These are phyloP conservation scores for Melocanna baccifera DNA, from an alignment of 176 grass and related monocot species.

Conservation along the genomic window DNA sequence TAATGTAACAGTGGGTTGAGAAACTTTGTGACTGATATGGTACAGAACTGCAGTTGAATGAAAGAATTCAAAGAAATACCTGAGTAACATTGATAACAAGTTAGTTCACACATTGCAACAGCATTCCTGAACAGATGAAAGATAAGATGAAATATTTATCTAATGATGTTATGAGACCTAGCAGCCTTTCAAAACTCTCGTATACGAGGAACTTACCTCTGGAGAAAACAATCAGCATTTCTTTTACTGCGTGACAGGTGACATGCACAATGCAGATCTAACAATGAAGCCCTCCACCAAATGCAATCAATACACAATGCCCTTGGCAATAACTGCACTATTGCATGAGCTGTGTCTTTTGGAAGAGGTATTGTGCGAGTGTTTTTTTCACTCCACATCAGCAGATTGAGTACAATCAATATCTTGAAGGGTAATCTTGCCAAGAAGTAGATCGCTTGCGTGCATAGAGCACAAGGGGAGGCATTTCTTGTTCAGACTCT, in stretches of 20 bases:
- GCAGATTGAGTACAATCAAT: slow-evolving; percentile 78
- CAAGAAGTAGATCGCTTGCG: slow-evolving; percentile 70
- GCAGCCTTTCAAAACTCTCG: not conserved
- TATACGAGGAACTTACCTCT: not conserved
- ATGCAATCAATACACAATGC: not conserved
- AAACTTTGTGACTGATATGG: not conserved
- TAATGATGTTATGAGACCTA: not conserved
- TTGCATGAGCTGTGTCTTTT: not conserved
- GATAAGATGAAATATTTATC: not conserved
- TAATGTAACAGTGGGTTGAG: not conserved
- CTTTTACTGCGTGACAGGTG: not conserved
- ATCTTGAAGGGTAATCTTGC: slow-evolving; percentile 82
- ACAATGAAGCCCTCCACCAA: not conserved
- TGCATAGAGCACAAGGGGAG: slow-evolving; percentile 73
- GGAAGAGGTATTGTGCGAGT: not conserved
- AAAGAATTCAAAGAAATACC: slow-evolving; percentile 36
- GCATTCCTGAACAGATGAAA: not conserved
- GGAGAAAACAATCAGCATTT: not conserved
- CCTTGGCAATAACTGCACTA: not conserved
- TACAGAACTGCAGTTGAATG: not conserved
- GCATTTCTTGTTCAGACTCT: slow-evolving; percentile 93
- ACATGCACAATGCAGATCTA: not conserved
- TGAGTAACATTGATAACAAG: slow-evolving; percentile 11
- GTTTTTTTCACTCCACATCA: slow-evolving; percentile 47
- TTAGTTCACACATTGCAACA: not conserved